phyloP scores from a whole-genome alignment of 139 green algal genomes.

The Micractinium conductrix region DNA sequence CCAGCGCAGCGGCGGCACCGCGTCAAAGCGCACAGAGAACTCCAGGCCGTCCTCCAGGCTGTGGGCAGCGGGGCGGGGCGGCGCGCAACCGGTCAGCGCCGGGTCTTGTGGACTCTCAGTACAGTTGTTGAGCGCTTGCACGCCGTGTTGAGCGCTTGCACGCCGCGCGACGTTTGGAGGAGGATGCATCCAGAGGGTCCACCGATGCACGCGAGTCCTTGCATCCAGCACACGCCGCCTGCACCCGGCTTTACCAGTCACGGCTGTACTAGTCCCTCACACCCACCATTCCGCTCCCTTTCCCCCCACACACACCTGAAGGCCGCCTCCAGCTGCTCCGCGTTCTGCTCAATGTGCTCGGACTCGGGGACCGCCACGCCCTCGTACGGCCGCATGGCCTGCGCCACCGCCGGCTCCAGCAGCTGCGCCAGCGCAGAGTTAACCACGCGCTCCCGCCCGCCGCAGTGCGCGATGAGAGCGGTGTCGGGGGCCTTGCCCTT shows the following conservation, averaged over 20 bases:
- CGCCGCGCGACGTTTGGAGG: too few species aligned
- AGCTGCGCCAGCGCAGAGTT: conserved; percentile 32
- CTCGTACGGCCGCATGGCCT: conserved; percentile 45
- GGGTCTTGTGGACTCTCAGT: too few species aligned
- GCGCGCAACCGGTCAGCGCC: too few species aligned
- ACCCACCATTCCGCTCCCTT: too few species aligned
- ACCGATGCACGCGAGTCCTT: too few species aligned
- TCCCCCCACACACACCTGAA: conserved; percentile 57
- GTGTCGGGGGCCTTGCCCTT: conserved; percentile 47
- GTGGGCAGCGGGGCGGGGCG: too few species aligned
- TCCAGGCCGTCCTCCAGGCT: conserved; percentile 53
- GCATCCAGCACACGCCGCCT: too few species aligned
- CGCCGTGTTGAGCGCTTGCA: too few species aligned
- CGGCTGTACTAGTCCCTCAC: too few species aligned
- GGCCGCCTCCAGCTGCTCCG: conserved; percentile 43
- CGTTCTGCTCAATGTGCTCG: conserved; percentile 43
- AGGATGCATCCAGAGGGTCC: too few species aligned
- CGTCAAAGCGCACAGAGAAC: conserved; percentile 48
- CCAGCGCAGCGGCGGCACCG: conserved; percentile 63
- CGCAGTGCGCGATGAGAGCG: conserved; percentile 39
- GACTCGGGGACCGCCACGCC: conserved; percentile 49
- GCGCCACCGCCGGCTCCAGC: conserved; percentile 38
- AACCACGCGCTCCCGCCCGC: conserved; percentile 28
- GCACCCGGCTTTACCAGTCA: too few species aligned
- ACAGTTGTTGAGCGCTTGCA: too few species aligned